Base-by-base conservation (phyloP, 2,329 filamentous ascomycete species). In the Sporothrix pallida region DNA sequence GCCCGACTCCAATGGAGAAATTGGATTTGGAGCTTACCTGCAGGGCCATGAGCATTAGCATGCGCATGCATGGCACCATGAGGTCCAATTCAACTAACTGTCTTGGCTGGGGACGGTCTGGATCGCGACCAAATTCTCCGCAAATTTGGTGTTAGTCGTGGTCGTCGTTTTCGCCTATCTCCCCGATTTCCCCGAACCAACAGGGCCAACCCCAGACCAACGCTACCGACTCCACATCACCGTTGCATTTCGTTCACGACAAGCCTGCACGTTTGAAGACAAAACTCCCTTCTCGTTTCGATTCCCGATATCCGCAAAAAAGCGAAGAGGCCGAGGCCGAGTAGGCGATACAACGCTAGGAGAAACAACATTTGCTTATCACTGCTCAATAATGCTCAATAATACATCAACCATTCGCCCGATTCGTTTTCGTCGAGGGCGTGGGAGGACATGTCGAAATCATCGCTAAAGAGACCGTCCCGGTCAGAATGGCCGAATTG, bases 381-480 rank as follows among this genome's bases (percentile, higher is more conserved):
- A 3, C 17, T 9, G 8, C 52, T 20, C 52, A 12, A 9, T 2
- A 31, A 7, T 20, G 23, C 54, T 71, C 48, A 71, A 52, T 70
- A 70, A 31, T 70, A 70, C 67, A 70, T 70, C 23, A 70, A 17
- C 67, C 67, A 70, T 17, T 70, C 67, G 12, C 46, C 65, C 67
- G 67, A 70, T 20, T 70, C 67, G 48, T 54, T 70, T 26, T 42
- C 26, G 44, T 70, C 67, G 48, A 54, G 48, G 1, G 67, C 50
- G 0, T 62, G 58, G 0, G 26, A 54, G 0, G 20, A 26, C 67
- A 70, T 70, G 26, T 70, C 67, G 12, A 70, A 54, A 10, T 56
- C 67, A 3, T 70, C 67, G 8, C 46, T 17, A 20, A 42, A 70
- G 7, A 54, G 26, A 17, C 23, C 42, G 65, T 48, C 46, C 10